Conservation (phyloP, 2,329 filamentous ascomycete genomes). For the Ophiosphaerella narmari region DNA sequence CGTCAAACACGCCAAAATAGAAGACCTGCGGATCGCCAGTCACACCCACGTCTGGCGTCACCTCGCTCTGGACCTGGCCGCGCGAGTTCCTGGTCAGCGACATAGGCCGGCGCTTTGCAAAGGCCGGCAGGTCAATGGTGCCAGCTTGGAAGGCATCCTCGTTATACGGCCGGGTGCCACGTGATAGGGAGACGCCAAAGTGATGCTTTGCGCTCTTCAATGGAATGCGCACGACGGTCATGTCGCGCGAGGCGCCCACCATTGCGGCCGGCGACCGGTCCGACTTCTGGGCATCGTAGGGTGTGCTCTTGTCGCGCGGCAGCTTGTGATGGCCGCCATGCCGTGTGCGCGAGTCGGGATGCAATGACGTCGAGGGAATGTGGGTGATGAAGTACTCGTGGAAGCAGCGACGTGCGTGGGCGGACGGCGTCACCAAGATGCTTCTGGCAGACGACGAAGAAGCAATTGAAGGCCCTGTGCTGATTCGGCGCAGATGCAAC, state of each 20-base stretch:
- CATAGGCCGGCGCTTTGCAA: slow-evolving; percentile 80
- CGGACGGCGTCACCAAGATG: slow-evolving; percentile 13
- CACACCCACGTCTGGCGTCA: slow-evolving; percentile 73
- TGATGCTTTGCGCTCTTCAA: slow-evolving; percentile 94
- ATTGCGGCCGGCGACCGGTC: slow-evolving; percentile 44
- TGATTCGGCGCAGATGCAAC: slow-evolving; percentile 32
- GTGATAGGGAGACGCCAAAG: slow-evolving; percentile 78
- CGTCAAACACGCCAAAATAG: slow-evolving; percentile 96
- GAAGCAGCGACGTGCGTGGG: slow-evolving; percentile 58
- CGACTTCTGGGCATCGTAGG: slow-evolving; percentile 62
- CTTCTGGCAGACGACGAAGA: slow-evolving; percentile 10
- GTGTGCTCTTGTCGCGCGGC: slow-evolving; percentile 80
- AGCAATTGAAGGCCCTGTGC: slow-evolving; percentile 24
- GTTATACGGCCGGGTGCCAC: slow-evolving; percentile 85
- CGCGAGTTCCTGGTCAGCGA: slow-evolving; percentile 54
- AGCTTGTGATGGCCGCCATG: slow-evolving; percentile 78
- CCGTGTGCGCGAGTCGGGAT: slow-evolving; percentile 76
- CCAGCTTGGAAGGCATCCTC: slow-evolving; percentile 95
- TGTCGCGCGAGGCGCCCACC: slow-evolving; percentile 61
- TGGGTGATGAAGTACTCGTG: slow-evolving; percentile 98
- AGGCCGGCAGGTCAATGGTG: slow-evolving; percentile 89
- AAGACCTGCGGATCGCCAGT: slow-evolving; percentile 94
- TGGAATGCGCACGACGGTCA: slow-evolving; percentile 94
- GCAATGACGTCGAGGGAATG: slow-evolving; percentile 87
- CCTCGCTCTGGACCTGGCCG: slow-evolving; percentile 54